A percentile compares a stretch with the other conserved stretches of the same genome.
These are phyloP conservation scores for Aspergillus felis DNA, from an alignment of 2,329 filamentous ascomycete species.

Conservation along the genomic window DNA sequence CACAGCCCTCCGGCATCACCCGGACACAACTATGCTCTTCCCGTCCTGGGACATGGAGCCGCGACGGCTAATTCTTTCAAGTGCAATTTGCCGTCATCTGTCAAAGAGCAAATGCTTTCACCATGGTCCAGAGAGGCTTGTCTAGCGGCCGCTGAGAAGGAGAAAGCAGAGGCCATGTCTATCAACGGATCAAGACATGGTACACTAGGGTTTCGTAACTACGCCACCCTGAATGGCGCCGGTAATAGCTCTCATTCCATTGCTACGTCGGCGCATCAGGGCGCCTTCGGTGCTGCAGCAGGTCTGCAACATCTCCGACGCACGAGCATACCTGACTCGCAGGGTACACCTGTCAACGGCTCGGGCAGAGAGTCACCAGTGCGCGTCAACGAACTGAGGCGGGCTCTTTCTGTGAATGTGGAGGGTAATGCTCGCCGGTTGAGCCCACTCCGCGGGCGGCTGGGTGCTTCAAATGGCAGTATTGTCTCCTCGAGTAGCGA, in stretches of 20 bases:
- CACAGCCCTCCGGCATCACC: constrained; percentile 69
- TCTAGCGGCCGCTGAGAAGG: constrained; percentile 61
- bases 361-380: constrained; percentile 44
- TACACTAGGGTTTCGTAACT: constrained; percentile 39
- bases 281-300: constrained; percentile 21
- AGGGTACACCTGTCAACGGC: constrained; percentile 29
- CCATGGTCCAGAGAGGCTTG: constrained; percentile 77
- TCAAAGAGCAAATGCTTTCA: constrained; percentile 71
- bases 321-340: constrained; percentile 35
- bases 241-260: constrained; percentile 29
- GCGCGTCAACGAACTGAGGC: constrained; percentile 46
- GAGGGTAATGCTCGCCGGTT: constrained; percentile 33
- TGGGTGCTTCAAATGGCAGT: constrained; percentile 30
- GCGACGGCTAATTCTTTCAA: constrained; percentile 28
- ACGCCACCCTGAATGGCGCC: constrained; percentile 27
- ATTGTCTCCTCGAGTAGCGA: constrained; percentile 41
- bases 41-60: constrained; percentile 52
- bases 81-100: constrained; percentile 57
- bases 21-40: constrained; percentile 59
- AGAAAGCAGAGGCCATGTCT: constrained; percentile 68
- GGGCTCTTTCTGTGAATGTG: constrained; percentile 43
- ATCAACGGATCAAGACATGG: constrained; percentile 70
- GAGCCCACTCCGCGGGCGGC: constrained; percentile 42
- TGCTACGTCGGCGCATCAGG: constrained; percentile 16
- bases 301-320: constrained; percentile 30